Percentiles rank a stretch among this genome's conserved stretches.
Evolutionary conservation across 257 asterid genomes (phyloP).

Genomic region (Gentiana dahurica): DNA sequence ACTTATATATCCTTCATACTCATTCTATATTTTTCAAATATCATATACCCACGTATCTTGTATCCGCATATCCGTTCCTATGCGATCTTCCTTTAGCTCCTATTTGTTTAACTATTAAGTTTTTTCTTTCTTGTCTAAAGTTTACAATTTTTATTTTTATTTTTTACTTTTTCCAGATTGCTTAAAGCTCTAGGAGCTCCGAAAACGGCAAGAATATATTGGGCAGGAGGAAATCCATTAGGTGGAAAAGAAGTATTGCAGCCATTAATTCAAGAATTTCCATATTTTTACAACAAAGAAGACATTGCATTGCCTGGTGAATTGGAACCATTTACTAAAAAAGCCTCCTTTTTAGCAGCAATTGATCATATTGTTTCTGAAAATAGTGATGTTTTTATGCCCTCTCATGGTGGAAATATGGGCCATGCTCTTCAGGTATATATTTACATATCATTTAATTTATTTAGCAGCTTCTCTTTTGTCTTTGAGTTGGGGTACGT

Average conservation of each 20-base stretch:
- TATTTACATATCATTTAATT: background rate
- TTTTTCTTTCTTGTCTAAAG: conserved; percentile 1
- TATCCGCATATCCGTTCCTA: no score
- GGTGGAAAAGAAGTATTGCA: conserved; percentile 65
- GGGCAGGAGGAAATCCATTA: conserved; percentile 89
- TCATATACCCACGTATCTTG: no score
- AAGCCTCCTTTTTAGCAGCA: conserved; percentile 74
- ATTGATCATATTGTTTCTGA: conserved; percentile 73
- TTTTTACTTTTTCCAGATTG: conserved; percentile 43
- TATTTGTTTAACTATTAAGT: background rate
- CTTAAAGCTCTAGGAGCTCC: conserved; percentile 90
- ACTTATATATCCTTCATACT: no score
- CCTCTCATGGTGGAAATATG: conserved; percentile 98
- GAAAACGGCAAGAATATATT: conserved; percentile 55
- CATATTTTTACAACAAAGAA: conserved; percentile 70
- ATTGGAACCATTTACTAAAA: conserved; percentile 59
- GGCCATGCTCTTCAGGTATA: conserved; percentile 92
- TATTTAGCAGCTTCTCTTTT: no score
- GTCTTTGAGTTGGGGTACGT: no score
- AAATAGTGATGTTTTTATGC: conserved; percentile 90
- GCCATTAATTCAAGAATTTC: conserved; percentile 57
- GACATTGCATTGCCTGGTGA: conserved; percentile 79
- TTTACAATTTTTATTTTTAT: background rate
- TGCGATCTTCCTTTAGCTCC: no score
- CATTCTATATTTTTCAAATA: no score